Evolutionary conservation across 2,329 filamentous ascomycete species (phyloP).

Genomic region (Talaromyces piceae): DNA sequence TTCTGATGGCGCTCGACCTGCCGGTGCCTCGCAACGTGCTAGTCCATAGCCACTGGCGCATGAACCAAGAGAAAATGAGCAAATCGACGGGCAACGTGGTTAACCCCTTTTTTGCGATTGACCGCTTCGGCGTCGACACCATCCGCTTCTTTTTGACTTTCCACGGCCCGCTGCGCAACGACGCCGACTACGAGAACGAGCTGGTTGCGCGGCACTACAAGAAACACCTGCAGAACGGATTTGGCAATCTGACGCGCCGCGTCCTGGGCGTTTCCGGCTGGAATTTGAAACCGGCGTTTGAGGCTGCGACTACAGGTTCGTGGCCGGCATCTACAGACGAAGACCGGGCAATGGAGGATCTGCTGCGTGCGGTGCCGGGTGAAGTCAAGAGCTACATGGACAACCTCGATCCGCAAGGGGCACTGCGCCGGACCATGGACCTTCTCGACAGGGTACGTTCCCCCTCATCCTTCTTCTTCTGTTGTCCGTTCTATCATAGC

Average conservation of each 20-base stretch:
- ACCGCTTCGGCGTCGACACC: conserved; percentile 78
- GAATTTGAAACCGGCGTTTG: conserved; percentile 56
- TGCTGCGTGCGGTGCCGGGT: conserved; percentile 35
- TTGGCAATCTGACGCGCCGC: conserved; percentile 74
- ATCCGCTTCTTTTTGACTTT: conserved; percentile 85
- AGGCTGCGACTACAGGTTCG: conserved; percentile 25
- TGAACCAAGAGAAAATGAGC: conserved; percentile 89
- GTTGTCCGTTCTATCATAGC: not conserved
- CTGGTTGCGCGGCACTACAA: conserved; percentile 69
- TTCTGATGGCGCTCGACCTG: conserved; percentile 80
- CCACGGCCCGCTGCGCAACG: conserved; percentile 67
- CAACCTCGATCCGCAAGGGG: conserved; percentile 55
- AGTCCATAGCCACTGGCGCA: conserved; percentile 91
- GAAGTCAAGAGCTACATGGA: conserved; percentile 53
- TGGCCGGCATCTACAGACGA: conserved; percentile 23
- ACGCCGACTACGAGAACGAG: conserved; percentile 78
- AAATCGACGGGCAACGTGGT: conserved; percentile 94
- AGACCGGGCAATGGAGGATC: conserved; percentile 29
- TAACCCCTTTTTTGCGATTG: conserved; percentile 83
- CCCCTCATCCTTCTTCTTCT: not conserved
- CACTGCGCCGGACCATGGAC: conserved; percentile 58
- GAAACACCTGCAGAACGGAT: conserved; percentile 64
- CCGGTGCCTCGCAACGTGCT: conserved; percentile 72
- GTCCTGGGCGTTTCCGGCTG: conserved; percentile 62
- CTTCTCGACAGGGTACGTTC: conserved; percentile 51